Evolutionary conservation across 805 yeast genomes (phyloP).

Genomic region (Lipomyces chichibuensis): DNA sequence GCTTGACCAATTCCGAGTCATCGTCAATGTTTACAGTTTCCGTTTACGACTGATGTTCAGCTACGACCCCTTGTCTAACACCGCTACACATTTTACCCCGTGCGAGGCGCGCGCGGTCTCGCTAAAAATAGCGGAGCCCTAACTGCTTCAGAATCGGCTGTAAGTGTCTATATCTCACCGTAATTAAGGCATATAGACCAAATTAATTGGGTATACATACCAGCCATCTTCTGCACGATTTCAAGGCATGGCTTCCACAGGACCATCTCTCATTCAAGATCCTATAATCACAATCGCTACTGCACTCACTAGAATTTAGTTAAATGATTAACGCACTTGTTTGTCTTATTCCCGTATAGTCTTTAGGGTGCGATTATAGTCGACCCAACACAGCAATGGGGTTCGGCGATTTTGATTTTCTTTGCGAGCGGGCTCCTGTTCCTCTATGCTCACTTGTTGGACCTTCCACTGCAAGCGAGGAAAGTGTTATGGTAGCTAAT

Average conservation of each 20-base stretch:
- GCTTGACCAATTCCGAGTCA: too few species aligned
- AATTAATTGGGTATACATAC: background rate
- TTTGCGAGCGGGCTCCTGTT: constrained; percentile 70
- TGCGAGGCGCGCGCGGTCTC: background rate
- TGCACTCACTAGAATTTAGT: background rate
- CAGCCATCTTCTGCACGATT: background rate
- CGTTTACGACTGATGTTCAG: background rate
- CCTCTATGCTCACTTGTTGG: constrained; percentile 80
- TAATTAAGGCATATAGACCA: background rate
- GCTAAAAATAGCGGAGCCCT: background rate
- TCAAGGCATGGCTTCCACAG: background rate
- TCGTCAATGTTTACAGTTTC: background rate
- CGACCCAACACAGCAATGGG: constrained; percentile 48
- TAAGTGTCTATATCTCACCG: background rate
- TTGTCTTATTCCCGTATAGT: background rate
- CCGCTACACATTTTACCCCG: background rate
- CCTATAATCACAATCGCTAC: background rate
- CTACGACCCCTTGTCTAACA: background rate
- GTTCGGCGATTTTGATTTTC: constrained; percentile 64
- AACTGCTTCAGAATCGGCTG: background rate
- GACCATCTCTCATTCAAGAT: background rate
- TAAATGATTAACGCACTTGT: background rate
- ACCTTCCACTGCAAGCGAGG: constrained; percentile 47
- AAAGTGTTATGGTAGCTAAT: constrained; percentile 40
- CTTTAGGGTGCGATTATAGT: background rate